Base-by-base conservation (phyloP, 306 rosid species). In the Ceratonia siliqua region DNA sequence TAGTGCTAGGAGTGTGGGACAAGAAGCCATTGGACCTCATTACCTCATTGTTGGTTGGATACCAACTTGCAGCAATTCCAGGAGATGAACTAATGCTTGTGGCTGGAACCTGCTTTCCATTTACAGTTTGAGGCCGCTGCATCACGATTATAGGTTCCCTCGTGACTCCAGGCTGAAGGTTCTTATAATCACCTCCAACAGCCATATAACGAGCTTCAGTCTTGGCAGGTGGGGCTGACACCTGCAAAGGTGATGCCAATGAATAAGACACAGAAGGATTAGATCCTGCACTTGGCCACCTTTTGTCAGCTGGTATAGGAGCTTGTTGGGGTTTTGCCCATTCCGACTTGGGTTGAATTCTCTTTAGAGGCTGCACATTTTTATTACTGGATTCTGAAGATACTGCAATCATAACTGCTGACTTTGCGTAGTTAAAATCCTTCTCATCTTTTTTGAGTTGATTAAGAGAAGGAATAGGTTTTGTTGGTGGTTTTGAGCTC, bases 371-470 rank as follows among this genome's bases (percentile, higher is more conserved):
- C 78, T 90, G 98, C 73, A 82, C 42, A 78, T 39, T 85, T 89
- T 84, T 92, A 58, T 73, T 81, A 45, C 78, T 78, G 39, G 90
- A 70, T 62, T 92, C 99, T 74, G 88, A 68, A 68, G 92, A 77
- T 55, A 81, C 88, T 59, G 84, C 92, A 36, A 75, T 61, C 11
- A 78, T 59, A 53, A 72, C 81, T 59, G 91, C 71, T 63, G 82
- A 86, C 79, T 89, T 95, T 49, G 96, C 84, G 78, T 92, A 92
- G 83, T 92, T 92, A 66, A 95, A 92, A 64, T 90, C 98, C 65
- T 55, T 92, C 5, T 89, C 99, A 43, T 90, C 96, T 52, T 68
- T 92, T 83, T 82, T 86, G 45, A 74, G 88, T 79, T 85, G 99
- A 74, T 81, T 81, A 14, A 79, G 83, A 56, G 55, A 68, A 55